Evolutionary conservation across 345 rosid genomes (phyloP), one percentile per base, ranked within the genome.

Genomic region (Microcos paniculata): DNA sequence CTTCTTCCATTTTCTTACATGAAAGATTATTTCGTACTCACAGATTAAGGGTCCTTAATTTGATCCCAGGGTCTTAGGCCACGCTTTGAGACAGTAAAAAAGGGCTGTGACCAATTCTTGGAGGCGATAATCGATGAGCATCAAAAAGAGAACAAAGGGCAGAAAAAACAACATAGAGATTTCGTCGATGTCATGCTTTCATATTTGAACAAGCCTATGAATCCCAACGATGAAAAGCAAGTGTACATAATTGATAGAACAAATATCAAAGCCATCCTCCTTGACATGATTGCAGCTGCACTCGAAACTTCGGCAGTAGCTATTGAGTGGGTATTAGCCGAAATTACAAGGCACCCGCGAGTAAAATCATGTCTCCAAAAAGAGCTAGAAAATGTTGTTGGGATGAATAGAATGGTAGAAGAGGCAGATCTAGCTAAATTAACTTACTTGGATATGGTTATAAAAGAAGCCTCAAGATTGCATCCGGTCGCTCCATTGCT

Each of bases 311-410:
- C 80, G 0, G 12, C 80, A 0, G 12, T 71, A 0, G 42, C 67
- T 0, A 62, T 80, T 1, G 87, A 80, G 18, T 85, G 87, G 87
- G 78, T 62, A 14, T 24, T 82, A 3, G 73, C 84, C 0, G 87
- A 85, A 55, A 45, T 82, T 6, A 6, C 75, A 19, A 78, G 80
- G 52, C 66, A 82, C 43, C 82, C 84, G 0, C 73, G 33, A 2
- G 71, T 72, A 1, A 78, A 74, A 80, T 31, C n/a, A 35, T 19
- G 42, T 8, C 81, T 84, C 12, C 82, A 61, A 28, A 18, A 74
- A 46, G 85, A 85, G 67, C 23, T 85, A 1, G 70, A 80, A 16
- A 45, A 15, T 14, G 69, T 70, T 0, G 56, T 80, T 9, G 85
- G 85, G 15, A 57, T 73, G 75, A 58, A 78, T 14, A 62, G 67